These are phyloP conservation scores for Aphanocladium album DNA, from an alignment of 2,329 filamentous ascomycete genomes.

Conservation along the genomic window DNA sequence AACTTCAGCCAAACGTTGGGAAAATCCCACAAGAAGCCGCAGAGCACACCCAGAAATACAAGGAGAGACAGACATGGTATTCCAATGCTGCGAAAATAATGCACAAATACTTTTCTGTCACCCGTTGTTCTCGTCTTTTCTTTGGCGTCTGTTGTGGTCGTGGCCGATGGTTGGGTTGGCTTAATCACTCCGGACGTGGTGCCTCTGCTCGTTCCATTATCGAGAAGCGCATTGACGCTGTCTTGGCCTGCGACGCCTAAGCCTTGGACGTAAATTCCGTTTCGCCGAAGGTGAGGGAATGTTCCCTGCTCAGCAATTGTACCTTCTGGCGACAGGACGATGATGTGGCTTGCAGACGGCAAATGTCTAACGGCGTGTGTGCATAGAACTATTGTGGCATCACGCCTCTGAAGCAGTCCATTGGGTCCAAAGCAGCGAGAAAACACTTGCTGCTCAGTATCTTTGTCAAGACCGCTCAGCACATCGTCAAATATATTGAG, in stretches of 20 bases:
- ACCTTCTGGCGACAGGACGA: constrained; percentile 18
- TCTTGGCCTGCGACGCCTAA: too few relatives aligned
- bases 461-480: constrained; percentile 28
- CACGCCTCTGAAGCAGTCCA: constrained; percentile 26
- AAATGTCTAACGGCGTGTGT: constrained; percentile 29
- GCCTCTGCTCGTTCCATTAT: too few relatives aligned
- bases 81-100: not conserved
- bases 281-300: too few relatives aligned
- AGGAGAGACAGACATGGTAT: not conserved
- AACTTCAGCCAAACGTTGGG: constrained; percentile 29
- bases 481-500: constrained; percentile 25
- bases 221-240: too few relatives aligned
- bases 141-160: constrained; percentile 18
- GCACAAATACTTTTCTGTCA: constrained; percentile 23
- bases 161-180: too few relatives aligned
- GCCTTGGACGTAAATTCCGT: too few relatives aligned
- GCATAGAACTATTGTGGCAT: constrained; percentile 37
- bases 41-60: not conserved
- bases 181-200: too few relatives aligned
- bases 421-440: constrained; percentile 25
- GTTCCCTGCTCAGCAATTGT: too few relatives aligned
- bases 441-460: constrained; percentile 34
- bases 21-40: constrained; percentile 4
- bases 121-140: not conserved
- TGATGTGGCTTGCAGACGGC: constrained; percentile 39